Evolutionary conservation across 2,329 filamentous ascomycete species (phyloP).

Genomic region (Pseudocercospora ulei): DNA sequence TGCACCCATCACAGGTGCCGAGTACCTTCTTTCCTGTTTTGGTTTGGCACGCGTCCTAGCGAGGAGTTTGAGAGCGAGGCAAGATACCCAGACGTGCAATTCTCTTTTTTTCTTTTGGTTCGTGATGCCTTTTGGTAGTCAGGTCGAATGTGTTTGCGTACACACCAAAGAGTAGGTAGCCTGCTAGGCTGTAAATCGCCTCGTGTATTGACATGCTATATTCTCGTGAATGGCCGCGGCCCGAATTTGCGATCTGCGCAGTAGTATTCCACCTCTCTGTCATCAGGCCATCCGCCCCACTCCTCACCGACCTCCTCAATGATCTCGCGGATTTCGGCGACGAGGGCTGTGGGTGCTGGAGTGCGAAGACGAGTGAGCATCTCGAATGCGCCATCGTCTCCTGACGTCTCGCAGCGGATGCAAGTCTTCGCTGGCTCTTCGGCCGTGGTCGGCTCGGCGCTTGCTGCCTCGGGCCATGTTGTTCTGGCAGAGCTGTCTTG

Average conservation of each 20-base stretch:
- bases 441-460: background rate
- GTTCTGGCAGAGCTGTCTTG: too few species aligned
- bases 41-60: too few species aligned
- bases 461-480: background rate
- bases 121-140: too few species aligned
- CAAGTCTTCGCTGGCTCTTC: background rate
- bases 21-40: too few species aligned
- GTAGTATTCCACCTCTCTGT: slow-evolving; percentile 36
- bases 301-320: slow-evolving; percentile 34
- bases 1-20: too few species aligned
- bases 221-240: background rate
- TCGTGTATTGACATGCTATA: too few species aligned
- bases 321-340: slow-evolving; percentile 21
- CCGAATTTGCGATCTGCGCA: slow-evolving; percentile 12
- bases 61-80: too few species aligned
- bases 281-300: slow-evolving; percentile 41
- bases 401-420: background rate
- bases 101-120: too few species aligned
- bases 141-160: too few species aligned
- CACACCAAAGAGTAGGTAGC: too few species aligned
- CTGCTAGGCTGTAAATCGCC: too few species aligned
- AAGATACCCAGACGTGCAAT: too few species aligned
- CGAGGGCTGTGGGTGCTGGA: slow-evolving; percentile 17
- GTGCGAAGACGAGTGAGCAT: slow-evolving; percentile 15
- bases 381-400: background rate